Percentiles rank a stretch among this genome's conserved stretches.
Evolutionary conservation across 108 stramenopile genomes (phyloP).

Genomic region (Cyclotella cryptica): DNA sequence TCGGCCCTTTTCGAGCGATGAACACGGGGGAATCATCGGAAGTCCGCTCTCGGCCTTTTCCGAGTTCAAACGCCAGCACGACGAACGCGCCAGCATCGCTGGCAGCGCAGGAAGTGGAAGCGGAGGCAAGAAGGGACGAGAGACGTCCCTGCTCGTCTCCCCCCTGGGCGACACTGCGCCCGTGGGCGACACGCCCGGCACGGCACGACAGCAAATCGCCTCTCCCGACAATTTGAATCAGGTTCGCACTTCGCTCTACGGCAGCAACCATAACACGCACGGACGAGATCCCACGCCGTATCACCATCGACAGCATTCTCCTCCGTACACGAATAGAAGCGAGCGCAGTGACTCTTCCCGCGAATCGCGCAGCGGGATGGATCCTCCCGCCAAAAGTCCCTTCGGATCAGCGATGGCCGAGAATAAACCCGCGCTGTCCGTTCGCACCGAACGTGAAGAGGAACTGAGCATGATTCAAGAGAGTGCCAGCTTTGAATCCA

Average conservation of each 20-base stretch:
- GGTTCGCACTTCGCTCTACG: conserved; percentile 8
- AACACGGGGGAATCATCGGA: conserved; percentile 16
- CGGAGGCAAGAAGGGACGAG: conserved; percentile 10
- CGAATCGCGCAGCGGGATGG: conserved; percentile 29
- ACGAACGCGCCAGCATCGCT: not conserved
- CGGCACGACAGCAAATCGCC: not conserved
- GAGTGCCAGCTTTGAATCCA: conserved; percentile 3
- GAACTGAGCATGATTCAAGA: conserved; percentile 6
- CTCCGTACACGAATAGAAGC: not conserved
- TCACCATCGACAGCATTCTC: conserved; percentile 13
- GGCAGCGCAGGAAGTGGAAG: not conserved
- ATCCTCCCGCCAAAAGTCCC: conserved; percentile 47
- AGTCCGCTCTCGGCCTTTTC: conserved; percentile 20
- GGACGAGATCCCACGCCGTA: conserved; percentile 47
- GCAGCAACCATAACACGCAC: not conserved
- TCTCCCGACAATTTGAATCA: not conserved
- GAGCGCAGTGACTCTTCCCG: not conserved
- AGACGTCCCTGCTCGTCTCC: conserved; percentile 33
- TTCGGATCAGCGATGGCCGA: conserved; percentile 1
- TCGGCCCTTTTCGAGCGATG: conserved; percentile 5
- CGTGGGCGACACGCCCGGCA: conserved; percentile 2
- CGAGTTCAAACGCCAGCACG: not conserved
- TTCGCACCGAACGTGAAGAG: not conserved
- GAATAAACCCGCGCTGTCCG: not conserved
- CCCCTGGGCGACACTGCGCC: not conserved